Percentiles rank a stretch among this genome's conserved stretches.
phyloP scores from a whole-genome alignment of 2,329 filamentous ascomycete species.

The Amauroascus verrucosus region DNA sequence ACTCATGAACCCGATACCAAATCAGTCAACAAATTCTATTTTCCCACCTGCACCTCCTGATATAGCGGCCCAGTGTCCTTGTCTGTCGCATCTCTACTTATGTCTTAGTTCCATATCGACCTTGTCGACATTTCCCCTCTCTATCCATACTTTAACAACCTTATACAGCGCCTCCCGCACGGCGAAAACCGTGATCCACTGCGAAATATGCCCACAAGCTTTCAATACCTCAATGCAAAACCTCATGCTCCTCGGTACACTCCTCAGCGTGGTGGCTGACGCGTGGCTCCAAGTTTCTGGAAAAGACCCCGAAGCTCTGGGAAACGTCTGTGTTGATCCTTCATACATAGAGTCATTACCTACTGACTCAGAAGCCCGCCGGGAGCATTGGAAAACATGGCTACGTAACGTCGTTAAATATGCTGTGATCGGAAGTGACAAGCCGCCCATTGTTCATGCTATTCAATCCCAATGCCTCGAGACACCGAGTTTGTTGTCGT shows the following conservation, averaged over 20 bases:
- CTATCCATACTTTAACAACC: conserved; percentile 35
- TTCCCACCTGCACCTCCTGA: background rate
- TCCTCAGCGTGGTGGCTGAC: conserved; percentile 37
- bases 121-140: conserved; percentile 35
- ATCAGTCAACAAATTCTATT: background rate
- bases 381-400: conserved; percentile 30
- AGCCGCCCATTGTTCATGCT: conserved; percentile 19
- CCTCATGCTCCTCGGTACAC: conserved; percentile 38
- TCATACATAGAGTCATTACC: conserved; percentile 23
- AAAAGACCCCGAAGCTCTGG: conserved; percentile 29
- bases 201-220: conserved; percentile 32
- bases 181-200: conserved; percentile 34
- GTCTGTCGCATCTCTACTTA: conserved; percentile 36
- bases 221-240: conserved; percentile 38
- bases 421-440: conserved; percentile 27
- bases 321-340: conserved; percentile 26
- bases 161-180: conserved; percentile 36
- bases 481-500: conserved; percentile 28
- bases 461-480: conserved; percentile 23
- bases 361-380: conserved; percentile 22
- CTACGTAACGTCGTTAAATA: conserved; percentile 30
- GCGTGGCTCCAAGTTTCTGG: conserved; percentile 35
- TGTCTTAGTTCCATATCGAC: conserved; percentile 35
- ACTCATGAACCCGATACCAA: conserved; percentile 7
- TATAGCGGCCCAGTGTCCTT: conserved; percentile 26